These are phyloP conservation scores for Sambucus nigra DNA, from an alignment of 129 eudicot species.

Conservation along the genomic window DNA sequence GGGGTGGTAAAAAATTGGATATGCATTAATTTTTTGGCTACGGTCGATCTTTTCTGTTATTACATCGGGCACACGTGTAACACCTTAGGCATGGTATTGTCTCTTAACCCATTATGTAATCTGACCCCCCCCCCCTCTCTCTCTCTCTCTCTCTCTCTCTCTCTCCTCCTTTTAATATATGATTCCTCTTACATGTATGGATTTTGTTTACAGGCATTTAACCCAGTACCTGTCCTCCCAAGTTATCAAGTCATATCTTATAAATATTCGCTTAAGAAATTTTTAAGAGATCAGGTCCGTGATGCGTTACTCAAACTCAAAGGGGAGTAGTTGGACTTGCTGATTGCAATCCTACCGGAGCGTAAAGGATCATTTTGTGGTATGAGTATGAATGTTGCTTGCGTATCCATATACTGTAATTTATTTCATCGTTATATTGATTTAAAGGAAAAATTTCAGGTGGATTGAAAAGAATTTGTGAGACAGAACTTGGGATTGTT, in stretches of 20 bases:
- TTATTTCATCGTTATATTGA: neutral
- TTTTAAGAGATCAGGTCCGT: slow-evolving; percentile 49
- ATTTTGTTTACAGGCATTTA: slow-evolving; percentile 38
- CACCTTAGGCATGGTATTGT: slow-evolving; percentile 74
- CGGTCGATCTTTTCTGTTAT: slow-evolving; percentile 42
- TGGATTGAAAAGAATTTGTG: slow-evolving; percentile 88
- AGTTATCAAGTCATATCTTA: slow-evolving; percentile 63
- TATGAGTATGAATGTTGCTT: slow-evolving; percentile 35
- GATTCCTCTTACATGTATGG: no score
- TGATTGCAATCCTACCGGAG: slow-evolving; percentile 81
- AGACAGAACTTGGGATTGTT: slow-evolving; percentile 91
- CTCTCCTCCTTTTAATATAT: no score
- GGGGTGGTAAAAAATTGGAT: slow-evolving; percentile 68
- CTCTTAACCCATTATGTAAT: neutral
- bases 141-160: neutral
- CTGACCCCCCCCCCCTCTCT: neutral
- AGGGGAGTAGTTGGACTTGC: slow-evolving; percentile 69
- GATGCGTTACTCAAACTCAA: slow-evolving; percentile 60
- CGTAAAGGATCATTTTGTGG: slow-evolving; percentile 89
- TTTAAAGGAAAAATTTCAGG: slow-evolving; percentile 26
- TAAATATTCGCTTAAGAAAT: no score
- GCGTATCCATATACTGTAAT: neutral
- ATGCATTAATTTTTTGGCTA: slow-evolving; percentile 70
- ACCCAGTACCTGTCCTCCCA: slow-evolving; percentile 69
- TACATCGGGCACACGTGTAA: slow-evolving; percentile 83